Evolutionary conservation across 164 flowering plant genomes (phyloP).

Genomic region (Echeveria elegans): DNA sequence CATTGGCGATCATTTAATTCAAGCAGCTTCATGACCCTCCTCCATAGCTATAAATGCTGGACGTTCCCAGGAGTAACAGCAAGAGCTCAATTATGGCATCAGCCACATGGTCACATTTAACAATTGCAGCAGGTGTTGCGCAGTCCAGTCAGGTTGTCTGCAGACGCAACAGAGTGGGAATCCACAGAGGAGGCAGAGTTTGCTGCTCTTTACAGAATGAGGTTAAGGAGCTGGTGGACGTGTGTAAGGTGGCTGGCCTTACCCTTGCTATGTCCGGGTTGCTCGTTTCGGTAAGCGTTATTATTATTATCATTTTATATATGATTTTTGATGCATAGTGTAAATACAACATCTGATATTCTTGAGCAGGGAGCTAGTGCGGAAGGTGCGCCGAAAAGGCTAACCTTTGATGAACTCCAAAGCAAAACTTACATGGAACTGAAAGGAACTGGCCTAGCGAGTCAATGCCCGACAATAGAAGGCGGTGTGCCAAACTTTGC

Average conservation of each 20-base stretch:
- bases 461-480: slow-evolving; percentile 90
- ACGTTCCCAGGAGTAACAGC: no score
- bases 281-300: slow-evolving; percentile 56
- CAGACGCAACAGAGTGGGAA: slow-evolving; percentile 7
- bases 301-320: background rate
- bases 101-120: background rate
- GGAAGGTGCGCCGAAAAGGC: slow-evolving; percentile 80
- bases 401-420: slow-evolving; percentile 93
- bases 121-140: slow-evolving; percentile 70
- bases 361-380: slow-evolving; percentile 73
- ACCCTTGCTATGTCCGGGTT: slow-evolving; percentile 92
- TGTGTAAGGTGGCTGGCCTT: slow-evolving; percentile 79
- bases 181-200: slow-evolving; percentile 38
- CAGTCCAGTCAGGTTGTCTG: slow-evolving; percentile 69
- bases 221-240: slow-evolving; percentile 69
- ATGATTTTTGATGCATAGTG: background rate
- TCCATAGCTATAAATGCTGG: no score
- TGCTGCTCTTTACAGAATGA: slow-evolving; percentile 75
- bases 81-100: slow-evolving; percentile 1
- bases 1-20: background rate
- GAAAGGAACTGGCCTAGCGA: slow-evolving; percentile 92
- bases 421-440: slow-evolving; percentile 97
- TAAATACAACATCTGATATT: background rate
- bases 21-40: no score
- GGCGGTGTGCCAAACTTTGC: slow-evolving; percentile 62